Evolutionary conservation across 164 flowering plant genomes (phyloP).

Genomic region (Dillenia turbinata): DNA sequence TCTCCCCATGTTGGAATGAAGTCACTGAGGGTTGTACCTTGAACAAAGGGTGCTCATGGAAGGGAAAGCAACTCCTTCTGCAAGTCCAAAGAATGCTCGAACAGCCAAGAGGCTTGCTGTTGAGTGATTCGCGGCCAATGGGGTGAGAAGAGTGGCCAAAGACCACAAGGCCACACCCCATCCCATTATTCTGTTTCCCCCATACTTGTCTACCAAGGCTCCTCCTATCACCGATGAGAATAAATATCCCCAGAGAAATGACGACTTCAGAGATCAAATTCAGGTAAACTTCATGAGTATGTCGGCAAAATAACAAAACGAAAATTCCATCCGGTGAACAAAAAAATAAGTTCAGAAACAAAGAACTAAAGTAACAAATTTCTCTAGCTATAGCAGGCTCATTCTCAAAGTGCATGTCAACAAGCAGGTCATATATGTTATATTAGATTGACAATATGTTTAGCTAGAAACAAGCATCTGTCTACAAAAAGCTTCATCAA

Average conservation of each 20-base stretch:
- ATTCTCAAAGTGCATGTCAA: no score
- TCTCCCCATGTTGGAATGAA: no score
- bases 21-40: no score
- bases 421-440: no score
- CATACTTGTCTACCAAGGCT: conserved; percentile 79
- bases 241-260: conserved; percentile 96
- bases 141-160: conserved; percentile 79
- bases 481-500: no score
- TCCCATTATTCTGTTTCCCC: conserved; percentile 78
- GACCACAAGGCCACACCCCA: conserved; percentile 97
- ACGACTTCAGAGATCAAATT: conserved; percentile 48
- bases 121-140: conserved; percentile 88
- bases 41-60: conserved; percentile 29
- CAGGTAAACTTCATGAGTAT: neutral
- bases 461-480: no score
- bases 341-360: neutral
- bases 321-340: neutral
- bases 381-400: no score
- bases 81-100: conserved; percentile 88
- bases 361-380: neutral
- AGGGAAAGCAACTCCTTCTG: conserved; percentile 93
- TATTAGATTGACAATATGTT: no score
- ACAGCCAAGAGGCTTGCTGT: conserved; percentile 52
- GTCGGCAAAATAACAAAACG: neutral
- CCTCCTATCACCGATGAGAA: conserved; percentile 85